phyloP scores from a whole-genome alignment of 805 yeast genomes.

The Kurtzmaniella fragi region DNA sequence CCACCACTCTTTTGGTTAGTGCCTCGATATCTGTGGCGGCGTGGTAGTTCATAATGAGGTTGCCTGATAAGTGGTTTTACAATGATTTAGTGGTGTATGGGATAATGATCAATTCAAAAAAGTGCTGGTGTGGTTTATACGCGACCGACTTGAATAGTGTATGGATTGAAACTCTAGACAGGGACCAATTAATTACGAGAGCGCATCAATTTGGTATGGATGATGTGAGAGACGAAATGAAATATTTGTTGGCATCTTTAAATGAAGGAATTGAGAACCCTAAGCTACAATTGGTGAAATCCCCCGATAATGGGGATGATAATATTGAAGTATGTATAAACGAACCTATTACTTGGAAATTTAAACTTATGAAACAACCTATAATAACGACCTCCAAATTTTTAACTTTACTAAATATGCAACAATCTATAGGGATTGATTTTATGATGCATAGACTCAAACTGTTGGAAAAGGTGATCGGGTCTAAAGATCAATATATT shows the following conservation, averaged over 20 bases:
- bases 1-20: constrained; percentile 8
- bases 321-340: background rate
- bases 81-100: constrained; percentile 11
- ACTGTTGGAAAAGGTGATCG: constrained; percentile 15
- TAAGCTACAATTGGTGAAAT: constrained; percentile 1
- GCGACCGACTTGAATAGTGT: constrained; percentile 22
- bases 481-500: constrained; percentile 26
- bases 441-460: constrained; percentile 13
- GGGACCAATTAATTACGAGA: constrained; percentile 8
- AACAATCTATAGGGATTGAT: constrained; percentile 17
- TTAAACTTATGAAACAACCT: constrained; percentile 9
- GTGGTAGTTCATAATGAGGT: background rate
- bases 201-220: constrained; percentile 24
- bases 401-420: constrained; percentile 15
- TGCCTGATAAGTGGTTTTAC: background rate
- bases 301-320: background rate
- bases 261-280: constrained; percentile 2
- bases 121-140: constrained; percentile 15
- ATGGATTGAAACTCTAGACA: constrained; percentile 20
- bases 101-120: constrained; percentile 2
- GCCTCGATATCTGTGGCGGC: constrained; percentile 5
- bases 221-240: constrained; percentile 15
- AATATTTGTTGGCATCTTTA: constrained; percentile 12
- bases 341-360: constrained; percentile 15
- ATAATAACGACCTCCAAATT: constrained; percentile 8